A percentile compares a stretch with the other conserved stretches of the same genome.
phyloP scores from a whole-genome alignment of 2,329 filamentous ascomycete species.

The Diaporthe citrichinensis region DNA sequence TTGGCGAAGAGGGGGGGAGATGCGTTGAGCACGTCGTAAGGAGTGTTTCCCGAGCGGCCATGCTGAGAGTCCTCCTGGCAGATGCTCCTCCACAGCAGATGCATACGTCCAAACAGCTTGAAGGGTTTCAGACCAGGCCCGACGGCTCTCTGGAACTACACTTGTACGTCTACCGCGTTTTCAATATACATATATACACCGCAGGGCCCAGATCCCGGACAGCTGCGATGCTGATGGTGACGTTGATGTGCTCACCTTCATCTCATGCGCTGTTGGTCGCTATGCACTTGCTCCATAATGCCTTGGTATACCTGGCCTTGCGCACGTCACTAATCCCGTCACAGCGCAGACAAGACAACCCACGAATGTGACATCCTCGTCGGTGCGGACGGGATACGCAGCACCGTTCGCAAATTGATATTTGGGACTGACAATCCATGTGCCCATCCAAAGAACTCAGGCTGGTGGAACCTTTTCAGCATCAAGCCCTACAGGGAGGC shows the following conservation, averaged over 20 bases:
- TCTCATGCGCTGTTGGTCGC: not conserved
- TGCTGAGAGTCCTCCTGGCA: conserved; percentile 45
- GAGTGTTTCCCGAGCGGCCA: conserved; percentile 41
- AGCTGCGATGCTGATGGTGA: not conserved
- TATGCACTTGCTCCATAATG: not conserved
- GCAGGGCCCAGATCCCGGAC: not conserved
- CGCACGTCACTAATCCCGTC: not conserved
- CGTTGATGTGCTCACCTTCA: not conserved
- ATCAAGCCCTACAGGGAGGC: conserved; percentile 4
- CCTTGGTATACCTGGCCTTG: not conserved
- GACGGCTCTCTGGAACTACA: not conserved
- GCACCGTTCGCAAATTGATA: conserved; percentile 30
- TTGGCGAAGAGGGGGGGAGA: conserved; percentile 6
- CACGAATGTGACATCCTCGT: conserved; percentile 39
- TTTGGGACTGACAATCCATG: conserved; percentile 5
- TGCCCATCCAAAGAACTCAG: not conserved
- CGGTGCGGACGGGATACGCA: conserved; percentile 39
- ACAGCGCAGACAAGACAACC: not conserved
- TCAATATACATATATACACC: not conserved
- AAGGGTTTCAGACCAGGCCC: conserved; percentile 14
- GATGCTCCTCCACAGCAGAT: conserved; percentile 9
- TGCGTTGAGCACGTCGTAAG: conserved; percentile 1
- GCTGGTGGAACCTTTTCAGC: conserved; percentile 6
- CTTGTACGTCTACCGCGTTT: conserved; percentile 4
- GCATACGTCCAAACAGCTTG: conserved; percentile 39